Evolutionary conservation across 768 basidiomycete genomes (phyloP).

Genomic region (Lentinula aciculospora): DNA sequence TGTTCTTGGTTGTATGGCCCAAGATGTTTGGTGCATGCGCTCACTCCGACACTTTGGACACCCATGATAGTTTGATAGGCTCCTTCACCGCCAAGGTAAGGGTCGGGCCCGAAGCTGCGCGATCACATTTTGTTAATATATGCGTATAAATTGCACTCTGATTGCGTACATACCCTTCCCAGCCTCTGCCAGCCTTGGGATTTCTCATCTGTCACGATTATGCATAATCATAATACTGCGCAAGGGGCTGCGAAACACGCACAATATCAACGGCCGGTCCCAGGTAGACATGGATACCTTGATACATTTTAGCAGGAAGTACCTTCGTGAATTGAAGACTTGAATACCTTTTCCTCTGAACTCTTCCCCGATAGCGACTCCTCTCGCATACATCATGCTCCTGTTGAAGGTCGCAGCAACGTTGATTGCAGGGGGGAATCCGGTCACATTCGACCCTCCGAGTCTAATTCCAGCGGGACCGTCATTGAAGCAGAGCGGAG

Average conservation of each 20-base stretch:
- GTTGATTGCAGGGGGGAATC: constrained; percentile 56
- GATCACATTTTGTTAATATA: not conserved
- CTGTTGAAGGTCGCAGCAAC: constrained; percentile 48
- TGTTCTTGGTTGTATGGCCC: constrained; percentile 47
- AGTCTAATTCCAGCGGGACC: constrained; percentile 35
- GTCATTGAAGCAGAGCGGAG: constrained; percentile 42
- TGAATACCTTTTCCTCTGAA: constrained; percentile 54
- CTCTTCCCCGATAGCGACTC: constrained; percentile 59
- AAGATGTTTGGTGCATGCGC: constrained; percentile 53
- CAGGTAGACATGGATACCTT: constrained; percentile 32
- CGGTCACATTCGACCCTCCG: constrained; percentile 35
- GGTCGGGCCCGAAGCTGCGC: constrained; percentile 50
- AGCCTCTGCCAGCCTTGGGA: constrained; percentile 42
- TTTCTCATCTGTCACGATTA: constrained; percentile 37
- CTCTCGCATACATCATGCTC: constrained; percentile 58
- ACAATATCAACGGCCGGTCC: constrained; percentile 55
- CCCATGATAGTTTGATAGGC: constrained; percentile 55
- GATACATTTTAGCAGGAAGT: not conserved
- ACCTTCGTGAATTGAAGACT: not conserved
- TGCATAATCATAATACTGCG: not conserved
- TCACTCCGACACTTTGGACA: constrained; percentile 55
- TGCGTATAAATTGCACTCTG: not conserved
- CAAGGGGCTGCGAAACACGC: constrained; percentile 12
- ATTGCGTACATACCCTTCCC: constrained; percentile 33
- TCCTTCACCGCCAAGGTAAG: constrained; percentile 58